These are phyloP conservation scores for Afroboletus lepidellus DNA, from an alignment of 1,284 basidiomycete species.

Conservation along the genomic window DNA sequence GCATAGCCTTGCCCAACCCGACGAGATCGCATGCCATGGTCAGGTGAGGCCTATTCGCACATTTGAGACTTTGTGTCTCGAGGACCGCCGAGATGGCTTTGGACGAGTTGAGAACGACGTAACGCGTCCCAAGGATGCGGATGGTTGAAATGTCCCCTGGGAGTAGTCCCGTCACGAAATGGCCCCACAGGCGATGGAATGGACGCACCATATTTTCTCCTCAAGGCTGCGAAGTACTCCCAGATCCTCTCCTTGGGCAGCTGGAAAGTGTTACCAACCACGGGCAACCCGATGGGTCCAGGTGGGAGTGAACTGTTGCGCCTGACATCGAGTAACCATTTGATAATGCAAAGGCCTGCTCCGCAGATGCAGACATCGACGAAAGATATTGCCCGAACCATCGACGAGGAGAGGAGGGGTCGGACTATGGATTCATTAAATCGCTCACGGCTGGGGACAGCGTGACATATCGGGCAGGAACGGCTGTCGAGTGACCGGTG, in stretches of 20 bases:
- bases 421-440: no score
- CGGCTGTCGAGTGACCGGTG: no score
- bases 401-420: not conserved
- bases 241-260: slow-evolving; percentile 42
- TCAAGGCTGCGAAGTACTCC: slow-evolving; percentile 39
- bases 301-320: slow-evolving; percentile 26
- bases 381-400: slow-evolving; percentile 2
- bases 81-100: slow-evolving; percentile 23
- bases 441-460: no score
- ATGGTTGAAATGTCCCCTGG: slow-evolving; percentile 28
- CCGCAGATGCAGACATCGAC: slow-evolving; percentile 13
- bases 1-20: slow-evolving; percentile 23
- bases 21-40: slow-evolving; percentile 27
- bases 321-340: slow-evolving; percentile 2
- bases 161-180: no score
- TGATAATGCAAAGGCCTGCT: slow-evolving; percentile 15
- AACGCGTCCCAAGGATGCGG: slow-evolving; percentile 17
- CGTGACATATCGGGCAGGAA: no score
- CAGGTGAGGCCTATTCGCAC: slow-evolving; percentile 22
- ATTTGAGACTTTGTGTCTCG: slow-evolving; percentile 28
- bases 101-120: slow-evolving; percentile 27
- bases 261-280: slow-evolving; percentile 40
- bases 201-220: slow-evolving; percentile 39
- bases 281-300: slow-evolving; percentile 32
- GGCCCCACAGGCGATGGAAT: not conserved